Evolutionary conservation across 441 rosid species (phyloP).

Genomic region (Isatis lusitanica): DNA sequence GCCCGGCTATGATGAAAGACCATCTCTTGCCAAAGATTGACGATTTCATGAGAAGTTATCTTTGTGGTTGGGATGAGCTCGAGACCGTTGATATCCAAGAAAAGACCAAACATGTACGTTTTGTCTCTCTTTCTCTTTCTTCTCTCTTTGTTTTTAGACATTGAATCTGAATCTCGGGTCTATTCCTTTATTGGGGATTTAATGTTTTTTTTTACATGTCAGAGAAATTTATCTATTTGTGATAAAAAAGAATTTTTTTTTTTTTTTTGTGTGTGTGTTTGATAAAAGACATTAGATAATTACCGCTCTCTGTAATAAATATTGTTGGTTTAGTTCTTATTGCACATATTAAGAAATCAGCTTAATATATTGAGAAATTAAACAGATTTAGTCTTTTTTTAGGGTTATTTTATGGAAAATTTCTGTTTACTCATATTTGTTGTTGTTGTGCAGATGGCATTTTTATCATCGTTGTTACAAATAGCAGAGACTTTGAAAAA

Average conservation of each 20-base stretch:
- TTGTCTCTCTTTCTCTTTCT: neutral
- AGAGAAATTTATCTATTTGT: neutral
- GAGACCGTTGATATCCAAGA: conserved; percentile 70
- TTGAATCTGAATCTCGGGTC: conserved; percentile 35
- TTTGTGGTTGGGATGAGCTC: conserved; percentile 55
- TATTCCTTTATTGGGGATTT: conserved; percentile 14
- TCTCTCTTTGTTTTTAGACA: conserved; percentile 15
- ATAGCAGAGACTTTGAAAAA: conserved; percentile 50
- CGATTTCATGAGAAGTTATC: conserved; percentile 72
- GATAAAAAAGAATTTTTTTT: neutral
- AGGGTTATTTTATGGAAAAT: neutral
- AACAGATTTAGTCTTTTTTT: neutral
- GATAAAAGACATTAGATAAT: neutral
- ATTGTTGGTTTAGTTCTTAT: neutral
- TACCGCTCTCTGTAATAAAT: neutral
- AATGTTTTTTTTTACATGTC: conserved; percentile 8
- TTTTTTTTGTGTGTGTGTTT: too few relatives aligned
- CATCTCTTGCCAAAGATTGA: conserved; percentile 78
- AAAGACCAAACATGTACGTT: conserved; percentile 74
- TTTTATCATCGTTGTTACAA: conserved; percentile 74
- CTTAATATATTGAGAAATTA: too few relatives aligned
- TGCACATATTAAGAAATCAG: too few relatives aligned
- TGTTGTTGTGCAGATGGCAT: conserved; percentile 62
- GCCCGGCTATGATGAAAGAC: conserved; percentile 70
- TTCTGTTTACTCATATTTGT: conserved; percentile 6